Base-by-base conservation (phyloP, 2,329 filamentous ascomycete species). In the Stachybotrys chlorohalonatus region DNA sequence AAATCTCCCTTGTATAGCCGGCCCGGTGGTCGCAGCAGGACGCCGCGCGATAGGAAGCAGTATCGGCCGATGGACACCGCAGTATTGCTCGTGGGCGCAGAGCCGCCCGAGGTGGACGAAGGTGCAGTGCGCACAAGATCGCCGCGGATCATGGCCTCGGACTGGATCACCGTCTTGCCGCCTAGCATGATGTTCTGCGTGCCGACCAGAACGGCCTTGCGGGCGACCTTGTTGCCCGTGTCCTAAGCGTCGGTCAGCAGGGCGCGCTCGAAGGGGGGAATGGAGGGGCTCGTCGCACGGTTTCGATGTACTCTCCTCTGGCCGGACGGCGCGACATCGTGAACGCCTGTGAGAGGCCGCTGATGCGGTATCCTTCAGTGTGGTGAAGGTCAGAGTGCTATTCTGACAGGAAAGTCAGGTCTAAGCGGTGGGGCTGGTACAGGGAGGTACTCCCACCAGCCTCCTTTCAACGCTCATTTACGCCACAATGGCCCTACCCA, bases 171-270 rank as follows among this genome's bases (percentile, higher is more conserved):
- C 1, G 92, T 95, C 73, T 90, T 95, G 59, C 94, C 94, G 62
- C 91, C 94, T 2, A 99, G 87, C 72, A 96, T 96, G 73, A 99
- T 97, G 74, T 97, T 95, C 63, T 95, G 91, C 24, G 93, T 96
- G 64, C 94, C 94, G 66, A 95, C 89, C 63, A 99, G 90, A 68
- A 87, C 86, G 58, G 90, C 89, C 62, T 90, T 90, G 61, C 94
- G 90, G 46, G 92, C 93, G 65, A 99, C 94, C 76, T 97, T 97
- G 81, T 99, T 99, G 62, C 94, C 94, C 3, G 92, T 96, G 74
- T 97, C 93, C 92, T 95, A 62, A 17, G 31, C 1, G 53, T 48
- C 56, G 53, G 53, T 61, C 31, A 56, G 50, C 31, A 36, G 45
- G 17, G 30, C 15, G 16, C 42, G 15, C 1, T 5, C 6, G 16